Percentiles rank a stretch among this genome's conserved stretches.
Conservation (phyloP, 1,284 basidiomycete genomes). For the Neotropicomus parvogracilis region DNA sequence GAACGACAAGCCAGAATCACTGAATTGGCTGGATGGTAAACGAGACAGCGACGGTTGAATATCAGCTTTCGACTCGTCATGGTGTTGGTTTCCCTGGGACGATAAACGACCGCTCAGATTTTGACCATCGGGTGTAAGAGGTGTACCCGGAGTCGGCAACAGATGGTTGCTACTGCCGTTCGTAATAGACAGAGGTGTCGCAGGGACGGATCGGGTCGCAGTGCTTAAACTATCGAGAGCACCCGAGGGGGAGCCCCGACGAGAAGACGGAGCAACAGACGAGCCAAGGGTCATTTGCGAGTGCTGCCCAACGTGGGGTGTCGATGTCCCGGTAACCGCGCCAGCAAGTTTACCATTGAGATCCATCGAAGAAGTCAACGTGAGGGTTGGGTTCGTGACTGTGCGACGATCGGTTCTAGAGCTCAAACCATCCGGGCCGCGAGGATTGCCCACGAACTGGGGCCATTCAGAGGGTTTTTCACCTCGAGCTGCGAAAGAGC, state of each 20-base stretch:
- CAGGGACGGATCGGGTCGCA: conserved; percentile 70
- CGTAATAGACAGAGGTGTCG: conserved; percentile 61
- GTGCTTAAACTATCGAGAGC: conserved; percentile 56
- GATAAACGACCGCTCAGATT: conserved; percentile 57
- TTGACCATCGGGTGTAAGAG: conserved; percentile 59
- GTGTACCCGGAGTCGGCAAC: conserved; percentile 66
- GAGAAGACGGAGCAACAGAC: conserved; percentile 48
- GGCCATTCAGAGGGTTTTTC: conserved; percentile 92
- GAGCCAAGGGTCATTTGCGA: conserved; percentile 49
- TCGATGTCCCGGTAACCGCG: conserved; percentile 53
- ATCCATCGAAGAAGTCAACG: conserved; percentile 55
- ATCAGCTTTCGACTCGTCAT: conserved; percentile 52
- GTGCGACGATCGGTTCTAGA: conserved; percentile 59
- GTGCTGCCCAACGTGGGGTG: conserved; percentile 61
- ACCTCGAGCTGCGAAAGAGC: conserved; percentile 54
- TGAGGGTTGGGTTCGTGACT: conserved; percentile 70
- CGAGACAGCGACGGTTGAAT: conserved; percentile 69
- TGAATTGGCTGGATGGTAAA: conserved; percentile 56
- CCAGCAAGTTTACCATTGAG: conserved; percentile 41
- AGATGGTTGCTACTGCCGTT: conserved; percentile 46
- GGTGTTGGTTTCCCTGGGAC: conserved; percentile 47
- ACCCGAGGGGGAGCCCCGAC: conserved; percentile 67
- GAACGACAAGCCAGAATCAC: conserved; percentile 53
- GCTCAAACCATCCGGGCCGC: conserved; percentile 52
- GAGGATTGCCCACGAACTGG: conserved; percentile 68